phyloP scores from a whole-genome alignment of 2,329 filamentous ascomycete genomes.

The Stachybotrys chlorohalonatus region DNA sequence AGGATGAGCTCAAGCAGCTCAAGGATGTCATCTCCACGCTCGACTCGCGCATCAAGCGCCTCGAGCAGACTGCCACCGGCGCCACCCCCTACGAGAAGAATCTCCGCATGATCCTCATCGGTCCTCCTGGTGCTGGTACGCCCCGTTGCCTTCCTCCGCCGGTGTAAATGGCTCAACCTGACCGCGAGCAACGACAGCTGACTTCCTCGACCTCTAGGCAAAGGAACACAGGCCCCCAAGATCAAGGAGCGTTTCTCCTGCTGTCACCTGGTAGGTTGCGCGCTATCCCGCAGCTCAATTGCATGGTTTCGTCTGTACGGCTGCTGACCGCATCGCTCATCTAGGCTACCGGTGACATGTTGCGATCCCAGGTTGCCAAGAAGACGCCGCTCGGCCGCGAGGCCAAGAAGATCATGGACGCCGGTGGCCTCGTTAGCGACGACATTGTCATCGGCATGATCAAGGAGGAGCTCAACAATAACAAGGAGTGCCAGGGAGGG shows the following conservation, averaged over 20 bases:
- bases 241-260: constrained; percentile 98
- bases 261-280: constrained; percentile 76
- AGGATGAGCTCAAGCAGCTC: constrained; percentile 76
- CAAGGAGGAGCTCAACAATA: constrained; percentile 89
- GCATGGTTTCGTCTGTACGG: background rate
- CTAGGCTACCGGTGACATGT: constrained; percentile 96
- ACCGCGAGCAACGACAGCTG: constrained; percentile 1
- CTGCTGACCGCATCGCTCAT: constrained; percentile 9
- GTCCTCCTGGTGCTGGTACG: constrained; percentile 92
- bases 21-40: constrained; percentile 77
- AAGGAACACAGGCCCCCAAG: constrained; percentile 95
- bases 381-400: constrained; percentile 91
- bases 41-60: constrained; percentile 74
- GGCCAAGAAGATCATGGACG: constrained; percentile 99
- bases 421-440: constrained; percentile 93
- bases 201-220: constrained; percentile 50
- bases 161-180: constrained; percentile 1
- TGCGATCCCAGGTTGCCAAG: constrained; percentile 94
- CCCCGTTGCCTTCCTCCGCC: constrained; percentile 1
- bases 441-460: constrained; percentile 99
- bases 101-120: constrained; percentile 96
- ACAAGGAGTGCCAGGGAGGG: constrained; percentile 95
- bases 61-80: constrained; percentile 64
- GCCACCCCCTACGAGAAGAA: constrained; percentile 45
- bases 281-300: constrained; percentile 6